Base-by-base conservation (phyloP, 2,329 filamentous ascomycete species). In the Zymoseptoria ardabiliae region DNA sequence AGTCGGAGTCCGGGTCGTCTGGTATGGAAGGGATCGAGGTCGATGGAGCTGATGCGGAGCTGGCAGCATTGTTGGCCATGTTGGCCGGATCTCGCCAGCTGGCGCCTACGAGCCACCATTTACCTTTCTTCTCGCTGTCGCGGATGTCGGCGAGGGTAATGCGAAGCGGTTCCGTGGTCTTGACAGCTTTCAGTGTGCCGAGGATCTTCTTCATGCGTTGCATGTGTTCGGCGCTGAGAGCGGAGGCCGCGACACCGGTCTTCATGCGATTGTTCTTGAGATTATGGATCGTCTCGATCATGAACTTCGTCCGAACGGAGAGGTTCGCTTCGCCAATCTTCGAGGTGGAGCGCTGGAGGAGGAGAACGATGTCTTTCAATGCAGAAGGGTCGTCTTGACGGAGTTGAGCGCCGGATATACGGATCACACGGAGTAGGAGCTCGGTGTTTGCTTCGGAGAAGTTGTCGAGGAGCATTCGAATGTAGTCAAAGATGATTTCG, bases 21-120 rank as follows among this genome's bases (percentile, higher is more conserved):
- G 54, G 55, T 45, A 8, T 19, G n/a, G 54, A 59, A 50, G 22
- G 59, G 59, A 20, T 63, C n/a, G 58, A 23, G n/a, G 50, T 51
- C 4, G 50, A 11, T 19, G 51, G 20, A 10, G 10, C 22, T 17
- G 51, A n/a, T n/a, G 11, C 6, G 11, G 51, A 53, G 22, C 13
- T 25, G 22, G 51, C 22, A 53, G 28, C 8, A n/a, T 25, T 28
- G 19, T 53, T 67, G 23, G 61, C 62, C 41, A 66, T 64, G 54
- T 68, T 71, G 4, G 67, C 69, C 1, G 78, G 71, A 19, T 80
- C 72, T 49, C 78, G 79, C 84, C 93, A 97, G 73, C 91, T 96
- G n/a, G 94, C 93, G 55, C 94, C 94, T 4, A 97, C 90, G 20
- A 97, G 84, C 94, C 94, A 99, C 94, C 94, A 99, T 77, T 96